These are phyloP conservation scores for Paramecium bursaria DNA, from an alignment of 73 alveolate species.

Conservation along the genomic window DNA sequence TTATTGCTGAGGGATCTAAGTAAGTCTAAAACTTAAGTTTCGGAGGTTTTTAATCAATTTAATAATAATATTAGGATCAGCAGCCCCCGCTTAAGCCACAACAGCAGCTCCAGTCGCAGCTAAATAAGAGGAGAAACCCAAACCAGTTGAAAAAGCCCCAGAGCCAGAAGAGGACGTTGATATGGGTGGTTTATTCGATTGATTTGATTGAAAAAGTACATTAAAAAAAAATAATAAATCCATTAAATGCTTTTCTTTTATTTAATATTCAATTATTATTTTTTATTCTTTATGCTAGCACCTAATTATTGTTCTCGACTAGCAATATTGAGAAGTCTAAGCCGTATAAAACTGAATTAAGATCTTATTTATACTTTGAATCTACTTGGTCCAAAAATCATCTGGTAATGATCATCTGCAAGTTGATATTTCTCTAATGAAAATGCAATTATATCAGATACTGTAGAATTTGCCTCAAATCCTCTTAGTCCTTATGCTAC, in stretches of 20 bases:
- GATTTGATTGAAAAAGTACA: slow-evolving; percentile 20
- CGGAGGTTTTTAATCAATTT: slow-evolving; percentile 19
- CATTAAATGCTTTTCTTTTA: no score
- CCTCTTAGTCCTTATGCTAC: slow-evolving; percentile 46
- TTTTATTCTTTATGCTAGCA: not conserved
- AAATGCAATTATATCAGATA: slow-evolving; percentile 19
- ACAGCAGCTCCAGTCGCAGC: no score
- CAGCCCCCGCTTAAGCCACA: slow-evolving; percentile 54
- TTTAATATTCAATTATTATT: no score
- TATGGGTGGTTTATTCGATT: slow-evolving; percentile 62
- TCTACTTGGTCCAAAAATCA: slow-evolving; percentile 60
- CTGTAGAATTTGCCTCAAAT: slow-evolving; percentile 55
- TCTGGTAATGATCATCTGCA: slow-evolving; percentile 1
- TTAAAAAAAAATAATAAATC: no score
- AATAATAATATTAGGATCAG: not conserved
- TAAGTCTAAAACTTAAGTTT: slow-evolving; percentile 11
- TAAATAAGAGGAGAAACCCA: slow-evolving; percentile 13
- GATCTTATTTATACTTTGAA: no score
- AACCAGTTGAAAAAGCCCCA: slow-evolving; percentile 62
- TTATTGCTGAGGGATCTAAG: slow-evolving; percentile 34
- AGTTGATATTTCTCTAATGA: slow-evolving; percentile 40
- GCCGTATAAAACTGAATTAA: slow-evolving; percentile 42
- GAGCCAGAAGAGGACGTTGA: slow-evolving; percentile 64
- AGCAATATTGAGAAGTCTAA: slow-evolving; percentile 47
- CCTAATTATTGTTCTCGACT: no score